These are phyloP conservation scores for Bocquillonia castaneifolia DNA, from an alignment of 441 rosid species.

Conservation along the genomic window DNA sequence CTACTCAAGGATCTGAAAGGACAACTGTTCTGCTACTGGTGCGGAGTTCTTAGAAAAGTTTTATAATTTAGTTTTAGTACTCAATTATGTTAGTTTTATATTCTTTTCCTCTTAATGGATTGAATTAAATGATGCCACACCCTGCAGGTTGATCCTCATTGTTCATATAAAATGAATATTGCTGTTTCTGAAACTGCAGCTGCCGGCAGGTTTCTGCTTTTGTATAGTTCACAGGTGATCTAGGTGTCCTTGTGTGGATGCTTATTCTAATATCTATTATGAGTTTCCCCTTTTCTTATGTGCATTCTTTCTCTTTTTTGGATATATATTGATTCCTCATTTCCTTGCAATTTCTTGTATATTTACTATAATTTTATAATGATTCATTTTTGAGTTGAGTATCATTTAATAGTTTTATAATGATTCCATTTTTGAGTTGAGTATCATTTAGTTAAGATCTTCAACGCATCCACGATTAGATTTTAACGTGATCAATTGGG, in stretches of 20 bases:
- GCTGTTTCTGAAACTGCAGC: conserved; percentile 65
- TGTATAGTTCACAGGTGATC: conserved; percentile 69
- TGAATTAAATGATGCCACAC: conserved; percentile 18
- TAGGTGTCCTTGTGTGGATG: conserved; percentile 1
- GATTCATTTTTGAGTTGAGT: background rate
- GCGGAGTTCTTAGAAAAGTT: conserved; percentile 16
- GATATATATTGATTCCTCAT: background rate
- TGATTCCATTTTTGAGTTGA: background rate
- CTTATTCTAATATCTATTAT: background rate
- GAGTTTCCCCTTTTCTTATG: background rate
- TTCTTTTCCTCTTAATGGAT: conserved; percentile 11
- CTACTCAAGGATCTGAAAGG: conserved; percentile 56
- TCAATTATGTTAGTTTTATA: conserved; percentile 4
- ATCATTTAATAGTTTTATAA: background rate
- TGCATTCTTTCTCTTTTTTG: background rate
- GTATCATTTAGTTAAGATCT: background rate
- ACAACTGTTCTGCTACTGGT: conserved; percentile 76
- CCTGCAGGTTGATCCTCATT: conserved; percentile 94
- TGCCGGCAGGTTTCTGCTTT: conserved; percentile 72
- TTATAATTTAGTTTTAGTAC: background rate
- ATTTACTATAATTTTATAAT: background rate
- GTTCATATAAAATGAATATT: conserved; percentile 63
- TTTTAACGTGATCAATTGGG: background rate
- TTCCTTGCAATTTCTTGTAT: conserved; percentile 1
- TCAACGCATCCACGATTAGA: background rate